These are phyloP conservation scores for Aspergillus sp. DNA, from an alignment of 2,329 filamentous ascomycete genomes.

Conservation along the genomic window DNA sequence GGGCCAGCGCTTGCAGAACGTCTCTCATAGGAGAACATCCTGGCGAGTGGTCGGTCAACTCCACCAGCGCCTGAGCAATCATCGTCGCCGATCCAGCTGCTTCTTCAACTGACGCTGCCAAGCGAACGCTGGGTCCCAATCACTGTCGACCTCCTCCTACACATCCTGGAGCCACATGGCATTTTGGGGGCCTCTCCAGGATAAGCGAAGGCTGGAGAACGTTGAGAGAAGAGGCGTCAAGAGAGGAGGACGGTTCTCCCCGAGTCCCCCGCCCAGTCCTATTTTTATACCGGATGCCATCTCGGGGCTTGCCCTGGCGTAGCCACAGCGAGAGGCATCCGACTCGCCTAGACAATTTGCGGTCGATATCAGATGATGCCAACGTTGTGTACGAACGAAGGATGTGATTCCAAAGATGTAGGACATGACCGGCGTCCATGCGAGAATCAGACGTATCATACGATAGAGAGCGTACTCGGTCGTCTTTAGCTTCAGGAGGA, in stretches of 20 bases:
- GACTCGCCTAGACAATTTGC: neutral
- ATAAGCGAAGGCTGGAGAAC: constrained; percentile 14
- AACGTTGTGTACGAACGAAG: neutral
- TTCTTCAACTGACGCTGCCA: constrained; percentile 3
- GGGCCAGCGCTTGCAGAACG: constrained; percentile 31
- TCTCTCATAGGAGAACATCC: constrained; percentile 22
- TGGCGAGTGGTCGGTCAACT: constrained; percentile 10
- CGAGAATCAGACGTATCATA: neutral
- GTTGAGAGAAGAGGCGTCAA: constrained; percentile 1
- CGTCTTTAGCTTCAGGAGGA: no score
- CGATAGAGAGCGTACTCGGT: neutral
- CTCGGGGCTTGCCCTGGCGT: neutral
- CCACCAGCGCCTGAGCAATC: constrained; percentile 16
- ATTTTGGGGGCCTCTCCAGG: constrained; percentile 6
- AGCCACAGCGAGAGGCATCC: neutral
- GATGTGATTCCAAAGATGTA: neutral
- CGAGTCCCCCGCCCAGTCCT: neutral
- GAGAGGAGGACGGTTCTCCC: neutral
- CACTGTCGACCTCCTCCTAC: neutral
- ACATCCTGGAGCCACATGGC: constrained; percentile 17
- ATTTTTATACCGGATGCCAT: neutral
- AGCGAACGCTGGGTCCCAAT: constrained; percentile 2
- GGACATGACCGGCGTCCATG: neutral
- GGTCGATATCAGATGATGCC: neutral
- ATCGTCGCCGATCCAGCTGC: constrained; percentile 3